Evolutionary conservation across 495 filamentous ascomycete species (phyloP), one percentile per base, ranked within the genome.

Genomic region (Aspergillus panamensis): DNA sequence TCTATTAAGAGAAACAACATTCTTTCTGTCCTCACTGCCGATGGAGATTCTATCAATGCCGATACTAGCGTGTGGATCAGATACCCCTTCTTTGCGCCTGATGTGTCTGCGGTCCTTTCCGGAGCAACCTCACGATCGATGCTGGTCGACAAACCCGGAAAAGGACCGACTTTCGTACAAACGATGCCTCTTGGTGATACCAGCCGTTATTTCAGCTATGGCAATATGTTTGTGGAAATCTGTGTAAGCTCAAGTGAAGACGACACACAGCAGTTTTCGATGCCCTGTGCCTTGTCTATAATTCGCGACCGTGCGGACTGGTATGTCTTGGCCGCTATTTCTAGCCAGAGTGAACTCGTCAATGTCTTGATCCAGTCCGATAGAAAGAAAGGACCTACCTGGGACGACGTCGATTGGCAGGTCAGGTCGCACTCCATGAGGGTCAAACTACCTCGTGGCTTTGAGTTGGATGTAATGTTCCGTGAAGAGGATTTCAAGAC

Each of bases 1-100:
- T 94, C 89, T 1, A 95, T 96, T 83, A 88, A 87, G 68, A 78
- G 87, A 40, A 92, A 93, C 64, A 82, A 85, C 37, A 84, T 90
- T 48, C 73, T 96, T 57, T 81, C 88, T 3, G 80, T 85, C 1
- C 66, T 76, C 48, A 21, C 63, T 20, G 50, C 68, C 1, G 62
- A 66, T 7, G 70, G 71, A 30, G 77, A 84, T 25, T 82, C 88
- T 14, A 84, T 88, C 57, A 81, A 83, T 1, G 78, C 89, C 40
- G 85, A 96, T 60, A 84, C 84, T 17, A 83, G 76, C 6, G 85
- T 96, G 17, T 94, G 90, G 85, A 57, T 92, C 35, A 74, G 84
- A 53, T 89, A 90, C 66, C 88, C 88, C 0, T 73, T 78, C 29
- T 80, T 92, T 53, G 81, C 85, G 6, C 79, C 85, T 12, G 87